Evolutionary conservation across 73 alveolate genomes (phyloP).

Genomic region (Tetrahymena thermophila): DNA sequence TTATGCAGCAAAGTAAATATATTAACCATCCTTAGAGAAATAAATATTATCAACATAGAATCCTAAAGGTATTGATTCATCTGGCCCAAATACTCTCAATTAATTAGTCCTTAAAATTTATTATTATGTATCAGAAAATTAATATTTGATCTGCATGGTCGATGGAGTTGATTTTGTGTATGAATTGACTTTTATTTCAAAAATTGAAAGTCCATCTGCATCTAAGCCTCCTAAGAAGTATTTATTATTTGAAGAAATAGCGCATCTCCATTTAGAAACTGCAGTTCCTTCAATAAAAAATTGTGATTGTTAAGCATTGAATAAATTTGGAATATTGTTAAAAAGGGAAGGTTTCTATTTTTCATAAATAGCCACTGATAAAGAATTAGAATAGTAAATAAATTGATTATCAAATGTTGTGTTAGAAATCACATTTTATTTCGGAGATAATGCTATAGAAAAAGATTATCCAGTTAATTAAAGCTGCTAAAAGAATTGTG

Average conservation of each 20-base stretch:
- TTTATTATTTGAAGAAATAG: background rate
- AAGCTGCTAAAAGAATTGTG: background rate
- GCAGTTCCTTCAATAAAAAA: background rate
- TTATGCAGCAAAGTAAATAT: background rate
- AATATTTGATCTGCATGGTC: background rate
- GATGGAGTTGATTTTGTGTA: background rate
- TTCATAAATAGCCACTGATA: background rate
- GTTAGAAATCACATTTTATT: background rate
- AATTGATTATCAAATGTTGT: background rate
- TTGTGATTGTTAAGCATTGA: background rate
- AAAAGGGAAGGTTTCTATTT: background rate
- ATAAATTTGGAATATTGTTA: background rate
- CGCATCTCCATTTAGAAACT: background rate
- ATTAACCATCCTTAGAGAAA: background rate
- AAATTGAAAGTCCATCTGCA: background rate
- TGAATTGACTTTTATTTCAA: background rate
- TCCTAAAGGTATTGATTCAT: background rate
- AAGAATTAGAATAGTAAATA: background rate
- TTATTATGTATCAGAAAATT: background rate
- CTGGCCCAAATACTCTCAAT: background rate
- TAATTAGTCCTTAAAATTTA: background rate
- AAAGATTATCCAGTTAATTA: background rate
- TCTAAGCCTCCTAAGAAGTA: background rate
- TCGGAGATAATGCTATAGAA: background rate
- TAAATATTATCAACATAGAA: background rate